Base-by-base conservation (phyloP, 1,284 basidiomycete genomes). In the Naganishia liquefaciens region DNA sequence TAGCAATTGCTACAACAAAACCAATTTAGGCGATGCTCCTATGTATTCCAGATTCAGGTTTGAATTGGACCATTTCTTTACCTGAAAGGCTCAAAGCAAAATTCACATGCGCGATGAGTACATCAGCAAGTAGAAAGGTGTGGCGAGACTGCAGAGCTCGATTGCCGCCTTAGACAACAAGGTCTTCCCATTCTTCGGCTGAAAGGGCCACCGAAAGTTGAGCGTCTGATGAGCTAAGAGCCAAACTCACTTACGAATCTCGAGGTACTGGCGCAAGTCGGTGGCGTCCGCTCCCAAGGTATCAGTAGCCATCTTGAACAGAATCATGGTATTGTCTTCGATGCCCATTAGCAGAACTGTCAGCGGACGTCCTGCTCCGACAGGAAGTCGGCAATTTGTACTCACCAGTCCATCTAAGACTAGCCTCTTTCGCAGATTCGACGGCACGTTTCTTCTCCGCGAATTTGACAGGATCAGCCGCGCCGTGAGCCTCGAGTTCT, bases 391-490 rank as follows among this genome's bases (percentile, higher is more conserved):
- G 49, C 9, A 50, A 28, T 39, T 19, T 28, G 9, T 42, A 67
- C 84, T 67, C 71, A 92, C 91, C 91, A 50, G 91, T 93, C 90
- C 91, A 93, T 11, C 90, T 85, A 40, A 87, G 75, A 7, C 88
- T 85, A 3, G 90, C 90, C 72, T 91, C 89, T 67, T 87, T 88
- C 6, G 88, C 89, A 4, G 92, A 81, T 43, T 83, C 82, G 9
- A 86, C 81, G 0, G 87, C 89, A 47, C 86, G 79, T 64, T 83
- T 85, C 75, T 86, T 88, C 72, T 88, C 85, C 74, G 90, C 88
- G 42, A 92, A 82, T 73, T 86, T 88, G 54, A 81, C 83, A 0
- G 91, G 91, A 76, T 93, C 90, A 68, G 89, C 91, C 9, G 88
- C 87, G 50, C 89, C 89, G 71, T 90, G 91, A 47, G 77, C 79